Evolutionary conservation across 129 eudicot species (phyloP).

Genomic region (Lactuca sativa): DNA sequence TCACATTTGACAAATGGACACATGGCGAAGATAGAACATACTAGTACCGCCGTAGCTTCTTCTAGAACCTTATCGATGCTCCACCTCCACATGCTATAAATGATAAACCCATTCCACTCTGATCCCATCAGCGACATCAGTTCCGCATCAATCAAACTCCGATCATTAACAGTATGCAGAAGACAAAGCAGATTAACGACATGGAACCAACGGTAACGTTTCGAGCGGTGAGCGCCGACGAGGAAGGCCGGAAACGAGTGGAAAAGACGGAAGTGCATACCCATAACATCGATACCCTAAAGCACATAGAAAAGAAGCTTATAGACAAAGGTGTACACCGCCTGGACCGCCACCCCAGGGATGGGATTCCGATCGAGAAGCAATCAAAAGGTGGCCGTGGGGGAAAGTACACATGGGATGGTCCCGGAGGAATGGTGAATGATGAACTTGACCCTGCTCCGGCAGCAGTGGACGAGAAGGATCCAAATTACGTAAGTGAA

Average conservation of each 20-base stretch:
- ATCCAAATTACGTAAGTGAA: constrained; percentile 67
- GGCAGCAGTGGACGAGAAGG: constrained; percentile 60
- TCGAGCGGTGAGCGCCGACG: constrained; percentile 50
- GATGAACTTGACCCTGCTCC: constrained; percentile 45
- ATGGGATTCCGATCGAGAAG: constrained; percentile 44
- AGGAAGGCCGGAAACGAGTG: constrained; percentile 49
- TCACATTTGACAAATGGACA: neutral
- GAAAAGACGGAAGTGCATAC: constrained; percentile 44
- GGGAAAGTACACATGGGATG: constrained; percentile 93
- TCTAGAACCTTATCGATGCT: neutral
- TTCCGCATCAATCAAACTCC: neutral
- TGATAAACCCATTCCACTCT: neutral
- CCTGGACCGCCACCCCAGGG: constrained; percentile 60
- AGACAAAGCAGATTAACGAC: constrained; percentile 37
- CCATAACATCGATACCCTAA: constrained; percentile 48
- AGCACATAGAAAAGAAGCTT: constrained; percentile 57
- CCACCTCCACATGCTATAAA: constrained; percentile 1
- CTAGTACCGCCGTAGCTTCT: constrained; percentile 10
- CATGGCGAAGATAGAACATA: constrained; percentile 6
- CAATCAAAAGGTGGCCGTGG: constrained; percentile 70
- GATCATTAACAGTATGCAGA: neutral
- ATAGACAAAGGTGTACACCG: constrained; percentile 62
- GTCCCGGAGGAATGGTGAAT: constrained; percentile 43
- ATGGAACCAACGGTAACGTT: constrained; percentile 47
- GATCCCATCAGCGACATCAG: neutral